phyloP scores from a whole-genome alignment of 495 filamentous ascomycete species.

The Sordaria brevicollis region DNA sequence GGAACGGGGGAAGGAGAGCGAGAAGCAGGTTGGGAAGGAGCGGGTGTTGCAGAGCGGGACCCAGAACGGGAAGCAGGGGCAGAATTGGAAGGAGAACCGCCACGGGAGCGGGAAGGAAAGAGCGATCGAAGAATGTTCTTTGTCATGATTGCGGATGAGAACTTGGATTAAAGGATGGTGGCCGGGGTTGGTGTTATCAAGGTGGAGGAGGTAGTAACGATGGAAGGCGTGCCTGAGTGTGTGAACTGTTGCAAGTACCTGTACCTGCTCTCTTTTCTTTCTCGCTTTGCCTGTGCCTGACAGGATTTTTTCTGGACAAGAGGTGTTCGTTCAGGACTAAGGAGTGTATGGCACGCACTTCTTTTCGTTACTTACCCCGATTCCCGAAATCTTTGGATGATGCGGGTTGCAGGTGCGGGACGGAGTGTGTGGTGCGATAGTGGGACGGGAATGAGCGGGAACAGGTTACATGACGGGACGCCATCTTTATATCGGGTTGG shows the following conservation, averaged over 20 bases:
- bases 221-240: not conserved
- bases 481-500: not conserved
- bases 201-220: not conserved
- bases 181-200: no score
- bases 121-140: not conserved
- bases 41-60: no score
- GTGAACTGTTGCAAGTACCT: not conserved
- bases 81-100: no score
- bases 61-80: not conserved
- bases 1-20: not conserved
- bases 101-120: not conserved
- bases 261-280: no score
- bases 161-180: not conserved
- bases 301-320: not conserved
- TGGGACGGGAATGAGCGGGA: not conserved
- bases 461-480: not conserved
- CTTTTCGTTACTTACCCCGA: not conserved
- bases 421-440: not conserved
- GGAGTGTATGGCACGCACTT: not conserved
- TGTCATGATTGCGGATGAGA: not conserved
- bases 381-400: not conserved
- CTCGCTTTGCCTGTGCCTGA: not conserved
- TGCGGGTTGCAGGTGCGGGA: no score
- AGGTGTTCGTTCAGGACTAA: not conserved
- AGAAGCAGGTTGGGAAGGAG: not conserved